Evolutionary conservation across 1,139 yeast species (phyloP), one percentile per base, ranked within the genome.

Genomic region (Candida sp.): DNA sequence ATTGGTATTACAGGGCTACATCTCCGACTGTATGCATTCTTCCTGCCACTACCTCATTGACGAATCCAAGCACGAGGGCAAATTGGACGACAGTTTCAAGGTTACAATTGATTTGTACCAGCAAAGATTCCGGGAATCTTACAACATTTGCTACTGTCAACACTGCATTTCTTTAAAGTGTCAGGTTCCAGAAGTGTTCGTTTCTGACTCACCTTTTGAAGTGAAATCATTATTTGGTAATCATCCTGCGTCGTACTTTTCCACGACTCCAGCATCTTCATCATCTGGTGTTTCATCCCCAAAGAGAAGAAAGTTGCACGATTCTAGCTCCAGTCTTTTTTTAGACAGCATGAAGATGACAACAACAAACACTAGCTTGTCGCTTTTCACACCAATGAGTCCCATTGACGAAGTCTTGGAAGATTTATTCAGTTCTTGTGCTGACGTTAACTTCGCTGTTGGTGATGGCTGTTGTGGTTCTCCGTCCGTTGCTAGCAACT

Each of bases 1-100:
- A 51, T 59, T 75, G 33, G 58, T 63, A 3, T 63, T 67, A 40
- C 48, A 43, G 12, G 56, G 56, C 26, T 74, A 75, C 54, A 60
- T 62, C 42, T 46, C 55, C 3, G 65, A 62, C 46, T 66, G 69
- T 42, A 46, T 51, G 26, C 41, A 42, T 7, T 45, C 32, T 5
- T n/a, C 35, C 4, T 50, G 55, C 12, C 57, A 54, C 2, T 45
- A 44, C 8, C 46, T 59, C 4, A 53, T 63, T 32, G 59, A 56
- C 38, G 62, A 58, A 45, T 51, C 51, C 42, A 42, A 58, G 28
- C 59, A 58, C n/a, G 57, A 55, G 42, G 47, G 49, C 6, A 44
- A 45, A 32, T 42, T 59, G n/a, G 52, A 54, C 39, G 28, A 37
- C 17, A 45, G 50, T 9, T 63, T 58, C 43, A 57, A 53, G 32